These are phyloP conservation scores for Boletus pseudopeckii DNA, from an alignment of 768 basidiomycete genomes.

Conservation along the genomic window DNA sequence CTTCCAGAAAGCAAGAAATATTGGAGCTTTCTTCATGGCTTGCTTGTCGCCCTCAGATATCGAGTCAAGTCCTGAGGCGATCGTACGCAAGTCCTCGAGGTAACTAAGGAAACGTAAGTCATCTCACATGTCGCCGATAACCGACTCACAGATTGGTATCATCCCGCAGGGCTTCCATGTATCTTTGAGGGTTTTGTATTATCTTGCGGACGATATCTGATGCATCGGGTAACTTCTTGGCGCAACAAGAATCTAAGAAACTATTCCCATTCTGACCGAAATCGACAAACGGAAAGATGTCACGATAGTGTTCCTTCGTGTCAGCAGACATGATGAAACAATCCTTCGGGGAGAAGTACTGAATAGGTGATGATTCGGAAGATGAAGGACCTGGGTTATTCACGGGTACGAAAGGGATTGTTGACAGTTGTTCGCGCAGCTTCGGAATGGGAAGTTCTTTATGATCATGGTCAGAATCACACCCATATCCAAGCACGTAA, in stretches of 20 bases:
- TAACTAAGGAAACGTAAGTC: constrained; percentile 7
- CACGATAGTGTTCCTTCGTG: constrained; percentile 8
- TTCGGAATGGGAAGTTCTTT: constrained; percentile 9
- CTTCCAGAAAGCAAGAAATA: constrained; percentile 6
- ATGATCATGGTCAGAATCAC: not conserved
- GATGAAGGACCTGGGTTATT: not conserved
- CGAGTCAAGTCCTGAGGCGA: constrained; percentile 10
- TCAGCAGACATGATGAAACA: constrained; percentile 9
- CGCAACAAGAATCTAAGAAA: constrained; percentile 9
- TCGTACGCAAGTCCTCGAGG: constrained; percentile 8
- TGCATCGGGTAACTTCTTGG: constrained; percentile 12
- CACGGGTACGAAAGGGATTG: constrained; percentile 12
- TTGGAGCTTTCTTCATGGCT: constrained; percentile 2
- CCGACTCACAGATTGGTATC: constrained; percentile 1
- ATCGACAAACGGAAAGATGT: constrained; percentile 12
- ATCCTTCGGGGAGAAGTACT: constrained; percentile 7
- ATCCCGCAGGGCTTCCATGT: constrained; percentile 1
- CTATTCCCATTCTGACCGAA: constrained; percentile 6
- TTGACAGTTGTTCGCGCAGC: constrained; percentile 8
- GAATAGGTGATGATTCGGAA: not conserved
- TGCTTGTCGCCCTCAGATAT: constrained; percentile 7
- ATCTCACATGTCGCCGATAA: not conserved
- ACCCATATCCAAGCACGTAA: not conserved
- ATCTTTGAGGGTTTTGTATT: not conserved
- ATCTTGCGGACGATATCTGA: constrained; percentile 12